Base-by-base conservation (phyloP, 1,284 basidiomycete species). In the Peniophora sp. region DNA sequence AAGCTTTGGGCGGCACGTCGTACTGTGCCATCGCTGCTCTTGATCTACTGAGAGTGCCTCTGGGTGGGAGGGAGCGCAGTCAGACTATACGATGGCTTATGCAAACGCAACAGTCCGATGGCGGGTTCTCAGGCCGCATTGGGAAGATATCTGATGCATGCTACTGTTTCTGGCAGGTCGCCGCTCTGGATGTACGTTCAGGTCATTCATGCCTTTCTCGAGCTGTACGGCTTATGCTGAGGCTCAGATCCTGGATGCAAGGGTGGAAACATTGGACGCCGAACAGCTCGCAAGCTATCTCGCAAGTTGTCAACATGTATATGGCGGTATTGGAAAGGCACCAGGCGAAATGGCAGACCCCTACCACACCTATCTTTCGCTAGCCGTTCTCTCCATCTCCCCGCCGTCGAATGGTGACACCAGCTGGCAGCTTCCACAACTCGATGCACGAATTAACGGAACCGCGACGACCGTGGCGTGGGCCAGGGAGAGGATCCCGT, bases 131-230 rank as follows among this genome's bases (percentile, higher is more conserved):
- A 58, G 93, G 93, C 1, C 77, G 93, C 12, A 92, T 91, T 2
- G 85, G 83, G 52, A 97, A 97, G 67, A 72, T 78, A 3, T 80
- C 86, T 11, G 93, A 97, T 60, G 89, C 92, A 1, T 97, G 93
- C 65, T 97, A 97, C 66, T 91, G 88, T 57, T 97, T 96, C 65
- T 97, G 93, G 94, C 90, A 88, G 58, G 86, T 88, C 2, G 92
- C 83, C 3, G 76, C 88, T 1, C 65, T 96, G 6, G 69, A 78
- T 58, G 91, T 92, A 56, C 55, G 76, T 65, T 45, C n/a, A n/a
- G n/a, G n/a, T 32, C 27, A 32, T 52, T 27, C 27, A 35, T 34
- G 9, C 22, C 17, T 8, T 18, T 23, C 45, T 6, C 24, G 35
- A 27, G 36, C 24, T 42, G 6, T 15, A 46, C 32, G 51, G 44